phyloP scores from a whole-genome alignment of 2,329 filamentous ascomycete species.

The Epichloe hybrida region DNA sequence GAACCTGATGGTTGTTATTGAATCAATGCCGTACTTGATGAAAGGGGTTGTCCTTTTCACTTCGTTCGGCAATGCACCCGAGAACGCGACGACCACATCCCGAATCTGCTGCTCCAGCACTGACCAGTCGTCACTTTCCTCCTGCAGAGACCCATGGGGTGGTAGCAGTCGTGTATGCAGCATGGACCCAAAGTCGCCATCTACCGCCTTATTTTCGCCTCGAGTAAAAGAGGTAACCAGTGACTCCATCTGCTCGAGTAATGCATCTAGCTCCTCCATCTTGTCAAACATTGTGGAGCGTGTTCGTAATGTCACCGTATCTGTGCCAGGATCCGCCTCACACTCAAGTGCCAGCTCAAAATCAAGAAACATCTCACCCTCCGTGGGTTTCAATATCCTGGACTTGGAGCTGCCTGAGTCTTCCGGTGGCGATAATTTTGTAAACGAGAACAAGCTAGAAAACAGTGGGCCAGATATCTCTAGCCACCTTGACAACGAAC shows the following conservation, averaged over 20 bases:
- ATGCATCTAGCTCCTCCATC: neutral
- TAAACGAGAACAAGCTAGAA: neutral
- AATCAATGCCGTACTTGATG: constrained; percentile 19
- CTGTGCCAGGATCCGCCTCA: neutral
- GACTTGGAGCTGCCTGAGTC: neutral
- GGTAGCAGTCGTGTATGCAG: no score
- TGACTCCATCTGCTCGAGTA: neutral
- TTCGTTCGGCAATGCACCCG: constrained; percentile 1
- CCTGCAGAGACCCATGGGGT: neutral
- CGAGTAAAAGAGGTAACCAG: neutral
- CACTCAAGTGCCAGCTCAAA: neutral
- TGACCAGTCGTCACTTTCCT: neutral
- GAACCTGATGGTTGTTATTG: constrained; percentile 20
- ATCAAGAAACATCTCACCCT: neutral
- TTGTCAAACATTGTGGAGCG: neutral
- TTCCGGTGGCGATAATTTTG: neutral
- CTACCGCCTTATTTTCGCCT: neutral
- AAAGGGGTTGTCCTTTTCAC: constrained; percentile 19
- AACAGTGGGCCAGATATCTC: neutral
- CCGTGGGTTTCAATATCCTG: neutral
- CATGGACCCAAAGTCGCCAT: neutral
- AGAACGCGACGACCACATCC: neutral
- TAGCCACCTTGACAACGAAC: neutral
- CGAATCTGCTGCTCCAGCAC: neutral
- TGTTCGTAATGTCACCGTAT: neutral